Conservation (phyloP, 73 alveolate species). For the Tetrahymena elliotti region DNA sequence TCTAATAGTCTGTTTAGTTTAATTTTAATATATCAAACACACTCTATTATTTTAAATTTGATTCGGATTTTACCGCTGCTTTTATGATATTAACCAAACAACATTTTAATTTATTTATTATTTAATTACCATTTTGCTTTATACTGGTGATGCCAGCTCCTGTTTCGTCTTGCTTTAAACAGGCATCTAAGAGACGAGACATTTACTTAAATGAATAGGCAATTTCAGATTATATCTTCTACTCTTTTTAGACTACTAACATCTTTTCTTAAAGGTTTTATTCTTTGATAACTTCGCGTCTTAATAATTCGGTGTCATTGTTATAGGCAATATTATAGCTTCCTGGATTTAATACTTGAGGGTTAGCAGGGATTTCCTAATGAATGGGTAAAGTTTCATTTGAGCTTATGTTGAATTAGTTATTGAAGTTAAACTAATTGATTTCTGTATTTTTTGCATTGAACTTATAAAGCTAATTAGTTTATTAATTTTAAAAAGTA, state of each 20-base stretch:
- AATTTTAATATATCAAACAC: background rate
- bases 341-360: background rate
- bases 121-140: background rate
- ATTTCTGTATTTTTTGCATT: background rate
- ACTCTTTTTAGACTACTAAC: background rate
- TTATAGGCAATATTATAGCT: background rate
- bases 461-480: background rate
- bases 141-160: background rate
- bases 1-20: background rate
- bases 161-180: background rate
- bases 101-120: background rate
- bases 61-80: background rate
- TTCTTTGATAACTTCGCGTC: background rate
- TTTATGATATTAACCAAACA: background rate
- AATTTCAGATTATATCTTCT: background rate
- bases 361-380: background rate
- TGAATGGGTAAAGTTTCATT: background rate
- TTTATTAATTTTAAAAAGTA: no score
- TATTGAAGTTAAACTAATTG: background rate
- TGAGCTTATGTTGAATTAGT: background rate
- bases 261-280: background rate
- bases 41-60: background rate
- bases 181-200: background rate
- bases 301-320: background rate
- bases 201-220: background rate